Conservation (phyloP, 371 early-diverging fungal species). For the Parasitella parasitica region DNA sequence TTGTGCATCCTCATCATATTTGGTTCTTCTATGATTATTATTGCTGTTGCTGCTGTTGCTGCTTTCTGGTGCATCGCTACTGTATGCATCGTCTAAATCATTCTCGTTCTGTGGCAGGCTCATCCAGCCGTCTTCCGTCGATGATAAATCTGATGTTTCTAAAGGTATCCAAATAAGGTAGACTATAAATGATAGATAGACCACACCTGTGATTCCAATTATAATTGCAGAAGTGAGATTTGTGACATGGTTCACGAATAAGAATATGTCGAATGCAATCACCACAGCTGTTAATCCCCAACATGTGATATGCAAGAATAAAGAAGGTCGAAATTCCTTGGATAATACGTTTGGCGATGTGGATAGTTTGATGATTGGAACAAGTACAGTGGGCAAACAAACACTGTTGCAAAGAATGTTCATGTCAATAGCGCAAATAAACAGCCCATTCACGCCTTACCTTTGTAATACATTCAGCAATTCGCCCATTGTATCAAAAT, state of each 20-base stretch:
- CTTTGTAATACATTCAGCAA: conserved; percentile 62
- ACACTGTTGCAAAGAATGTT: conserved; percentile 33
- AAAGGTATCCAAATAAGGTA: conserved; percentile 27
- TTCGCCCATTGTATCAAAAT: conserved; percentile 68
- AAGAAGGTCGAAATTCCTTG: conserved; percentile 43
- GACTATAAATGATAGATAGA: conserved; percentile 19
- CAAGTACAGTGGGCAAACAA: conserved; percentile 69
- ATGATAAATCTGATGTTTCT: not conserved
- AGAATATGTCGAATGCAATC: conserved; percentile 48
- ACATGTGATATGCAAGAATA: conserved; percentile 21
- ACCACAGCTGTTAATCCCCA: conserved; percentile 41
- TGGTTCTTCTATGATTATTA: not conserved
- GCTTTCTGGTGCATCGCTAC: not conserved
- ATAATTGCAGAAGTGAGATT: conserved; percentile 5
- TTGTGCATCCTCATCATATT: conserved; percentile 5
- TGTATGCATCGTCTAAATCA: not conserved
- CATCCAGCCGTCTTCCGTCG: conserved; percentile 19
- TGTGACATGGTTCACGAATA: conserved; percentile 41
- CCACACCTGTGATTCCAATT: conserved; percentile 9
- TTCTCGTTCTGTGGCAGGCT: conserved; percentile 17
- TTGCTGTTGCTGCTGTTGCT: too few species aligned
- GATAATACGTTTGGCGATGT: conserved; percentile 42
- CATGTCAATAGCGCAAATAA: not conserved
- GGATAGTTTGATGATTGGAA: conserved; percentile 68
- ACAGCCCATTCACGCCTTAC: conserved; percentile 10